Evolutionary conservation across 2,329 filamentous ascomycete genomes (phyloP).

Genomic region (Fusarium nygamai): DNA sequence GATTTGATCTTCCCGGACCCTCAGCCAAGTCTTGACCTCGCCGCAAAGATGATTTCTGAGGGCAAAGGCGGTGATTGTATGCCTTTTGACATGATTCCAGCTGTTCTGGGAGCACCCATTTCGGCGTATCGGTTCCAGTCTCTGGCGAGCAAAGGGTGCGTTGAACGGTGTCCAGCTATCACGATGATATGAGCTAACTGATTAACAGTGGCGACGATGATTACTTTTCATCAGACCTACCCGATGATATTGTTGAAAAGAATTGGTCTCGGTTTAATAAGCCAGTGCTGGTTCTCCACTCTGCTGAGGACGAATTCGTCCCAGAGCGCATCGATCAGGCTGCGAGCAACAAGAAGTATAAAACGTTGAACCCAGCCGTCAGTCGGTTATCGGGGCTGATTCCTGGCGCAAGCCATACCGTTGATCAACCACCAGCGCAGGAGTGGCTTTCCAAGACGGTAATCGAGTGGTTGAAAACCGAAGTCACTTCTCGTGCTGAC

Average conservation of each 20-base stretch:
- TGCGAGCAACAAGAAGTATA: slow-evolving; percentile 68
- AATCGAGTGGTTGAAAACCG: slow-evolving; percentile 54
- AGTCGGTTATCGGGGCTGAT: slow-evolving; percentile 64
- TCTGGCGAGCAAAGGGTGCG: slow-evolving; percentile 61
- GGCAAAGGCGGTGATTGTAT: slow-evolving; percentile 67
- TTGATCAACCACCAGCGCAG: slow-evolving; percentile 57
- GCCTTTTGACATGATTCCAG: slow-evolving; percentile 55
- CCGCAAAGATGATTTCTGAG: slow-evolving; percentile 63
- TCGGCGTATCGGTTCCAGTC: slow-evolving; percentile 65
- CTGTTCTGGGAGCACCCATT: slow-evolving; percentile 55
- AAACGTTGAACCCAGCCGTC: slow-evolving; percentile 54
- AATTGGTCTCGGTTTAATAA: slow-evolving; percentile 74
- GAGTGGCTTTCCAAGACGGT: slow-evolving; percentile 62
- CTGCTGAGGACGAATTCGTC: slow-evolving; percentile 73
- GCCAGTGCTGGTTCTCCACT: slow-evolving; percentile 72
- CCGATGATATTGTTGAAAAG: slow-evolving; percentile 60
- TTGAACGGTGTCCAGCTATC: slow-evolving; percentile 1
- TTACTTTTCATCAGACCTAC: slow-evolving; percentile 85
- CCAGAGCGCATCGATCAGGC: slow-evolving; percentile 67
- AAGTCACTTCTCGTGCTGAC: slow-evolving; percentile 4
- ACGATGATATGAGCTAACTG: background rate
- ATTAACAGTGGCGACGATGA: slow-evolving; percentile 76
- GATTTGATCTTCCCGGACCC: slow-evolving; percentile 57
- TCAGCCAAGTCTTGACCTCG: slow-evolving; percentile 57
- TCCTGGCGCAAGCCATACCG: slow-evolving; percentile 62